Evolutionary conservation across 257 asterid genomes (phyloP).

Genomic region (Mentha longifolia): DNA sequence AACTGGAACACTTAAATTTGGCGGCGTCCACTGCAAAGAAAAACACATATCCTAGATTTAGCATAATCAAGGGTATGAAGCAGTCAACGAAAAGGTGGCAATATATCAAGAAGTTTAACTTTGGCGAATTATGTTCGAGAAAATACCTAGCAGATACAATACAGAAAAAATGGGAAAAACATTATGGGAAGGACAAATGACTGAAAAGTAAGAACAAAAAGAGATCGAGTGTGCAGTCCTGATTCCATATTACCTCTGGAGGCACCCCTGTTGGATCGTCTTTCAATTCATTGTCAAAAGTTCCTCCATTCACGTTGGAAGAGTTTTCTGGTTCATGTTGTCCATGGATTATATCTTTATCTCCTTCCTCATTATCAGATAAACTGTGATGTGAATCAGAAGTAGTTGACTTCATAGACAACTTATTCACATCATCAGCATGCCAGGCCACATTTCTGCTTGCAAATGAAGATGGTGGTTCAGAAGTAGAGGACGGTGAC

Average conservation of each 20-base stretch:
- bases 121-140: neutral
- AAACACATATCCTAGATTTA: conserved; percentile 25
- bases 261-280: conserved; percentile 76
- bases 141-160: neutral
- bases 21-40: conserved; percentile 91
- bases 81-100: neutral
- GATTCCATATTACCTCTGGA: conserved; percentile 70
- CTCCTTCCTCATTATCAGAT: conserved; percentile 76
- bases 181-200: neutral
- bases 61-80: conserved; percentile 29
- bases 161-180: neutral
- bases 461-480: conserved; percentile 48
- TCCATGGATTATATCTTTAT: conserved; percentile 57
- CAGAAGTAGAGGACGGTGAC: conserved; percentile 56
- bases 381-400: conserved; percentile 60
- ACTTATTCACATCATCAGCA: conserved; percentile 62
- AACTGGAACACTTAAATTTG: conserved; percentile 80
- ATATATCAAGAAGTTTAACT: neutral
- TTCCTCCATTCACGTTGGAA: conserved; percentile 56
- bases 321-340: conserved; percentile 52
- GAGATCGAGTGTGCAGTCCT: conserved; percentile 16
- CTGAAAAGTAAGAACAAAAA: conserved; percentile 19
- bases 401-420: conserved; percentile 51
- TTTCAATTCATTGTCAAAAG: conserved; percentile 67
- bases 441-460: conserved; percentile 62